A percentile compares a stretch with the other conserved stretches of the same genome.
These are phyloP conservation scores for Mycena sp. DNA, from an alignment of 1,284 basidiomycete genomes.

Conservation along the genomic window DNA sequence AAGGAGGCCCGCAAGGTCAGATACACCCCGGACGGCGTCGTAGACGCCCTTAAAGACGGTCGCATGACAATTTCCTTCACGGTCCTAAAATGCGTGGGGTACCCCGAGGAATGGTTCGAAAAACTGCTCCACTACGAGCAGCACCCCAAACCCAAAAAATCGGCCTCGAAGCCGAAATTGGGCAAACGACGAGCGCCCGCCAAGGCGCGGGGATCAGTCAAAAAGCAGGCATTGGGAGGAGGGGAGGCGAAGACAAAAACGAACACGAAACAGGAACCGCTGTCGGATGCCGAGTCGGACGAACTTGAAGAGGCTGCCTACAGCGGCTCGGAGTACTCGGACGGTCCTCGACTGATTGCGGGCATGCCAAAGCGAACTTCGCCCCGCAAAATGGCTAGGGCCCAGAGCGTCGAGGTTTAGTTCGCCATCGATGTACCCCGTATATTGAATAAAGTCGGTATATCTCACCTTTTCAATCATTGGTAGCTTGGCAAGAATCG, in stretches of 20 bases:
- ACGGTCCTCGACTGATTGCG: slow-evolving; percentile 8
- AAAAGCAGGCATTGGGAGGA: background rate
- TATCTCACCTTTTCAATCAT: too few relatives aligned
- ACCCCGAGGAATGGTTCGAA: slow-evolving; percentile 30
- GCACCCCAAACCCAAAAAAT: slow-evolving; percentile 18
- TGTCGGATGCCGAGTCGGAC: background rate
- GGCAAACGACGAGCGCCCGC: slow-evolving; percentile 15
- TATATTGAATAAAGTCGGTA: background rate
- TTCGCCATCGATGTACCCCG: background rate
- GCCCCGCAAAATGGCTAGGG: slow-evolving; percentile 8
- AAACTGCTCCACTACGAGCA: slow-evolving; percentile 18
- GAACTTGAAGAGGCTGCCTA: background rate
- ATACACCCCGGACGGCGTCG: slow-evolving; percentile 8
- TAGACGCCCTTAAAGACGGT: slow-evolving; percentile 22
- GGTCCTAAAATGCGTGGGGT: slow-evolving; percentile 29
- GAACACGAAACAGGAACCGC: slow-evolving; percentile 3
- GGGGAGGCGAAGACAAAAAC: background rate
- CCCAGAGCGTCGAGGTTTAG: slow-evolving; percentile 13
- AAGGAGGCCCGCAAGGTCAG: slow-evolving; percentile 3
- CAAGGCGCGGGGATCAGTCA: background rate
- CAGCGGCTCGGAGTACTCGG: slow-evolving; percentile 3
- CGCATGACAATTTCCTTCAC: slow-evolving; percentile 24
- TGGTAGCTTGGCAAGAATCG: too few relatives aligned
- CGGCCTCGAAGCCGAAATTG: background rate
- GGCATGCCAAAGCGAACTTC: slow-evolving; percentile 20